A percentile compares a stretch with the other conserved stretches of the same genome.
Evolutionary conservation across 257 asterid species (phyloP).

Genomic region (Fraxinus americana): DNA sequence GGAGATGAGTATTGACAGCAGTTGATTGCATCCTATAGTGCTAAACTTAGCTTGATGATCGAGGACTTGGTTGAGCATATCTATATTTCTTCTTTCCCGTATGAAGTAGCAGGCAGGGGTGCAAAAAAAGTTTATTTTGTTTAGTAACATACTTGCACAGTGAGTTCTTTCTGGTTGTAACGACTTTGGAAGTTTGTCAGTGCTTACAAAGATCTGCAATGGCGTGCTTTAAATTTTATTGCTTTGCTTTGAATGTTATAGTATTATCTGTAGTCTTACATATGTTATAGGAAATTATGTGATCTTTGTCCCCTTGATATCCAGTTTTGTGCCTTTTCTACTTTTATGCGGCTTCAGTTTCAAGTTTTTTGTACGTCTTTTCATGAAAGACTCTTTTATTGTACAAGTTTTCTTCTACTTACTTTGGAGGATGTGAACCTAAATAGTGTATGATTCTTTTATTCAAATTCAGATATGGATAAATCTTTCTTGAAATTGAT

Average conservation of each 20-base stretch:
- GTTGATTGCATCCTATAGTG: neutral
- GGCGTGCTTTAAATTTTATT: neutral
- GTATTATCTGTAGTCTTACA: neutral
- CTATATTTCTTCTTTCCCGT: neutral
- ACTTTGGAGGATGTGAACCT: neutral
- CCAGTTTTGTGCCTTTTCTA: neutral
- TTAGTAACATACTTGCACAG: neutral
- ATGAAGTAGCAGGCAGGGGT: neutral
- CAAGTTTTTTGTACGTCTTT: neutral
- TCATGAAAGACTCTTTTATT: neutral
- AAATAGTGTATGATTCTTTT: neutral
- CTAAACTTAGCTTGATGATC: neutral
- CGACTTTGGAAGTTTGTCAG: neutral
- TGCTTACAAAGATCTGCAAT: neutral
- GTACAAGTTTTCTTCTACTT: neutral
- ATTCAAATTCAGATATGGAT: neutral
- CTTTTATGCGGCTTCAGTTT: neutral
- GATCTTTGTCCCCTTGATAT: neutral
- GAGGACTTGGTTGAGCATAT: neutral
- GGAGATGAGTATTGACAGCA: conserved; percentile 33
- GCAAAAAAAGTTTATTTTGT: neutral
- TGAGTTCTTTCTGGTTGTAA: neutral
- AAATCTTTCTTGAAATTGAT: neutral
- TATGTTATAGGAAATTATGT: neutral
- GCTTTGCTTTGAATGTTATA: neutral